phyloP scores from a whole-genome alignment of 2,329 filamentous ascomycete species.

The Tympanopsis confertula region DNA sequence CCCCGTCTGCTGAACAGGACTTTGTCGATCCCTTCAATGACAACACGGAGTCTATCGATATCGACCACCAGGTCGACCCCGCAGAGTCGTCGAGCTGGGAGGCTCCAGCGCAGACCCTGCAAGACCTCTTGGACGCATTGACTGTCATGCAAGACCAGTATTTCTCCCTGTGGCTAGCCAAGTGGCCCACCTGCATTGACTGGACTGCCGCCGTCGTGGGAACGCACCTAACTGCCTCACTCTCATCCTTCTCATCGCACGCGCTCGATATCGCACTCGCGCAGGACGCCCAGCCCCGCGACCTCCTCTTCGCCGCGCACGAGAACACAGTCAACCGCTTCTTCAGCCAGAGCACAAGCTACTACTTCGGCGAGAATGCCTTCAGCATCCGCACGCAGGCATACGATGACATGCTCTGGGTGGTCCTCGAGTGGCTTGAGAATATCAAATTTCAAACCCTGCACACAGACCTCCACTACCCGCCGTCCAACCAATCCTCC shows the following conservation, averaged over 20 bases:
- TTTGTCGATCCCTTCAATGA: too few species aligned
- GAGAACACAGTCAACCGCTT: constrained; percentile 76
- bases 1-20: too few species aligned
- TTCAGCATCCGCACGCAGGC: constrained; percentile 66
- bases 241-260: constrained; percentile 59
- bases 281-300: constrained; percentile 33
- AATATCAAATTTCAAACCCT: constrained; percentile 62
- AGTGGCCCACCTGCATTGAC: constrained; percentile 78
- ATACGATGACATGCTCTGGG: constrained; percentile 92
- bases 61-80: too few species aligned
- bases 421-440: constrained; percentile 84
- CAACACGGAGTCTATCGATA: too few species aligned
- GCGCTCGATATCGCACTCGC: constrained; percentile 22
- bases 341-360: constrained; percentile 65
- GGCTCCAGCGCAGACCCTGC: too few species aligned
- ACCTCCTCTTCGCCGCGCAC: not conserved
- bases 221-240: constrained; percentile 65
- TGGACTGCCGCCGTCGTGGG: constrained; percentile 84
- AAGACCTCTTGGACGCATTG: constrained; percentile 48
- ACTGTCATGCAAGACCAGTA: constrained; percentile 67
- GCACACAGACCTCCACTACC: constrained; percentile 56
- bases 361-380: constrained; percentile 78
- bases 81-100: too few species aligned
- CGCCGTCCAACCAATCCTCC: constrained; percentile 18
- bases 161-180: constrained; percentile 66